phyloP scores from a whole-genome alignment of 805 yeast species.

The Cyberlindnera suaveolens region DNA sequence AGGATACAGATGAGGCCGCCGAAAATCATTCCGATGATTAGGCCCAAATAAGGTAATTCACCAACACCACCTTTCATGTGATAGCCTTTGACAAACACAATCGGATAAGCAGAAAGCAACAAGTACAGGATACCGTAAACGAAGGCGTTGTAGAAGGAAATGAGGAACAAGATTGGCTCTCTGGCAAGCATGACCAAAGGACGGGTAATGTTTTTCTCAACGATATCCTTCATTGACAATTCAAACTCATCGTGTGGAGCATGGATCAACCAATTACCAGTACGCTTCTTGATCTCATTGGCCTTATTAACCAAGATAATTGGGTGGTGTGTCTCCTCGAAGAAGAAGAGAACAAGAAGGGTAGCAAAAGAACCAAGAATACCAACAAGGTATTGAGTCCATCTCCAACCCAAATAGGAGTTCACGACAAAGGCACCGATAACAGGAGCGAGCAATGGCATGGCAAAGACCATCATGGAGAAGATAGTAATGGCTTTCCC shows the following conservation, averaged over 20 bases:
- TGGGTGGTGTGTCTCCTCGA: constrained; percentile 71
- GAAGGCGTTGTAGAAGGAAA: constrained; percentile 69
- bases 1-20: constrained; percentile 50
- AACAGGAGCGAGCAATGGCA: constrained; percentile 82
- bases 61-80: constrained; percentile 57
- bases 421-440: constrained; percentile 65
- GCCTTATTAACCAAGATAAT: constrained; percentile 61
- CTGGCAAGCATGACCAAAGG: constrained; percentile 60
- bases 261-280: constrained; percentile 79
- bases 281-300: constrained; percentile 49
- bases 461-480: constrained; percentile 65
- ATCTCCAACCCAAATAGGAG: constrained; percentile 69
- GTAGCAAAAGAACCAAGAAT: constrained; percentile 45
- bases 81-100: constrained; percentile 60
- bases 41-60: constrained; percentile 74
- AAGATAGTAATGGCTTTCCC: constrained; percentile 74
- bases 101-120: constrained; percentile 69
- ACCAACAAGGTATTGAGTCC: constrained; percentile 71
- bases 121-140: constrained; percentile 76
- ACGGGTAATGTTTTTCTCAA: constrained; percentile 45
- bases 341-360: constrained; percentile 25
- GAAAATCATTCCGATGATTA: constrained; percentile 60
- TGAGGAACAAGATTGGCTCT: constrained; percentile 68
- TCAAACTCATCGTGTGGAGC: constrained; percentile 68
- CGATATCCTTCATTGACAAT: constrained; percentile 51